Evolutionary conservation across 192 early-diverging fungal species (phyloP), one percentile per base, ranked within the genome.

Genomic region (Radiomyces spectabilis): DNA sequence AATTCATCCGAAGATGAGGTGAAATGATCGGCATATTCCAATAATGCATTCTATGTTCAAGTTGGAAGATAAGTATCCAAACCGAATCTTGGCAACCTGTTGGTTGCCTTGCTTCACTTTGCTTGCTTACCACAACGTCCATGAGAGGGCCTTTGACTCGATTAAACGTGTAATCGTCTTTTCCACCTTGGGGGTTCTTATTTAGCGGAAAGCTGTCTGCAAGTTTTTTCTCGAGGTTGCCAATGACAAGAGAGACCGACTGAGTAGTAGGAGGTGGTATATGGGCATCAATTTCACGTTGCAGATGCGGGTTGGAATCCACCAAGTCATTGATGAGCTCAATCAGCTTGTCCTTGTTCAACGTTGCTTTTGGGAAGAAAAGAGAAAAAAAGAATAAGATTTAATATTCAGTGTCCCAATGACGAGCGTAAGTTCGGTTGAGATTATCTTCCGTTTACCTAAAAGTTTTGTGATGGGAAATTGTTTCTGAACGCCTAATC

Each of bases 81-180:
- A 35, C 5, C 13, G 13, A 35, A 8, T 13, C 33, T 8, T 35
- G 33, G 13, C 29, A 29, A 15, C 29, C 9, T 32, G 15, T 19
- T 1, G n/a, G n/a, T n/a, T n/a, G n/a, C n/a, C n/a, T n/a, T n/a
- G n/a, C n/a, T n/a, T n/a, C n/a, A n/a, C n/a, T n/a, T n/a, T n/a
- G n/a, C n/a, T n/a, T 8, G 47, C 63, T 46, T 71, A 77, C 81
- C 24, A 74, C 63, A 41, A 94, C 73, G 50, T 92, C 88, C 3
- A 77, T 69, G 25, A 96, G 73, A 13, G 78, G 75, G 41, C 85
- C 80, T 51, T 81, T 78, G 38, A 94, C 89, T 44, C 95, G 77
- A 64, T 87, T 83, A 64, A 81, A 95, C 5, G 87, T 79, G 68
- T 98, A 96, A 71, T 92, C 89, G 60, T 94, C 91, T 32, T n/a